Conservation (phyloP, 805 yeast genomes). For the Schizosaccharomyces japonicus region DNA sequence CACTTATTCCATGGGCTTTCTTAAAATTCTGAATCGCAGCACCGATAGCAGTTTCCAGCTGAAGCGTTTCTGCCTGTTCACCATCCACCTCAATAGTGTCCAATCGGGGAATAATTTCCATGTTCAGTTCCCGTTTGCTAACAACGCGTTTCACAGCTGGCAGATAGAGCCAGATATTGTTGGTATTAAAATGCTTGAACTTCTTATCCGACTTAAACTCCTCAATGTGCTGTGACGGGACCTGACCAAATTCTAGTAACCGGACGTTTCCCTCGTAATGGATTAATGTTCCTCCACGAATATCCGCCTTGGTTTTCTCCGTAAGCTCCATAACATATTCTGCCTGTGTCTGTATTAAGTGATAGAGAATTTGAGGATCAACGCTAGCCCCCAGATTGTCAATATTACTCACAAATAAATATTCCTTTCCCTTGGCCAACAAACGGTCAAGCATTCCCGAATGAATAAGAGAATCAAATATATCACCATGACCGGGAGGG, state of each 20-base stretch:
- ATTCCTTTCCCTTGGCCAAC: conserved; percentile 80
- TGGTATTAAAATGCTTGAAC: conserved; percentile 93
- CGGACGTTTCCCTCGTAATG: conserved; percentile 87
- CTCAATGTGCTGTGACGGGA: conserved; percentile 92
- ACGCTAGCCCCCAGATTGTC: conserved; percentile 97
- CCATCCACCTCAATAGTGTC: conserved; percentile 31
- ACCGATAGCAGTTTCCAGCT: conserved; percentile 5
- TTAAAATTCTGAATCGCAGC: neutral
- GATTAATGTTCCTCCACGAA: conserved; percentile 95
- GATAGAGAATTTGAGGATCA: conserved; percentile 67
- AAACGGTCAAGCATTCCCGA: conserved; percentile 82
- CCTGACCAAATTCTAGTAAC: conserved; percentile 90
- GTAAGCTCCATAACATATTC: conserved; percentile 97
- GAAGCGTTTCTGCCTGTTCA: conserved; percentile 10
- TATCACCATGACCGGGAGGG: conserved; percentile 98
- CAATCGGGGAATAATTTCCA: conserved; percentile 88
- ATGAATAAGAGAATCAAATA: conserved; percentile 69
- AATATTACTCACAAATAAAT: conserved; percentile 87
- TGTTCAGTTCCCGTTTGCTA: conserved; percentile 54
- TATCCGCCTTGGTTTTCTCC: conserved; percentile 96
- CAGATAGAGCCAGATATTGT: conserved; percentile 90
- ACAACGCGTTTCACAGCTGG: conserved; percentile 82
- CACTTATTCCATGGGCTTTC: neutral
- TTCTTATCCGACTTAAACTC: conserved; percentile 94
- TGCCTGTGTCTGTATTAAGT: conserved; percentile 73